These are phyloP conservation scores for Trypanosoma cruzi DNA, from an alignment of 208 protist species.

Conservation along the genomic window DNA sequence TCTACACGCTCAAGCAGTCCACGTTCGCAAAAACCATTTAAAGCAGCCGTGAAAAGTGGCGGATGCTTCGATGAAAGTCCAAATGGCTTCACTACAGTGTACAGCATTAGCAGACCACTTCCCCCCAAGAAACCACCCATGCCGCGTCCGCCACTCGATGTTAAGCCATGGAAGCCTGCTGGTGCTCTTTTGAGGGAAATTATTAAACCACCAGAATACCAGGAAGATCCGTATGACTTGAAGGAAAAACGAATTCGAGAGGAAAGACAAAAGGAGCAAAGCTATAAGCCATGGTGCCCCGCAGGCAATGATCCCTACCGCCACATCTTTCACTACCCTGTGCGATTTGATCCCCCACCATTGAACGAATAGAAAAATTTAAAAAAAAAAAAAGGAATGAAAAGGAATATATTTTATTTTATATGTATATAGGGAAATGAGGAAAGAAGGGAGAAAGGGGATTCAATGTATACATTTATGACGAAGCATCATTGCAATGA, in stretches of 20 bases:
- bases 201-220: slow-evolving; percentile 80
- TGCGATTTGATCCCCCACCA: slow-evolving; percentile 68
- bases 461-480: no score
- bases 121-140: slow-evolving; percentile 50
- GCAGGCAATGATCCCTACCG: slow-evolving; percentile 76
- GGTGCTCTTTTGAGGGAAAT: slow-evolving; percentile 71
- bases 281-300: slow-evolving; percentile 78
- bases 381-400: slow-evolving; percentile 3
- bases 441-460: no score
- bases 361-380: slow-evolving; percentile 27
- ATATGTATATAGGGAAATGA: no score
- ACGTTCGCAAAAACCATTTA: slow-evolving; percentile 49
- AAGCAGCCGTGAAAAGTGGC: slow-evolving; percentile 51
- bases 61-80: slow-evolving; percentile 80
- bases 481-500: not conserved
- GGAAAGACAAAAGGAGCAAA: slow-evolving; percentile 56
- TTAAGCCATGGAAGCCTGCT: slow-evolving; percentile 74
- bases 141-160: slow-evolving; percentile 26
- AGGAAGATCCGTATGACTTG: slow-evolving; percentile 88
- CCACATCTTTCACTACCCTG: slow-evolving; percentile 77
- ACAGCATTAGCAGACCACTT: slow-evolving; percentile 73
- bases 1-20: slow-evolving; percentile 29
- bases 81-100: slow-evolving; percentile 83
- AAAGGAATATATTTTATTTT: no score
- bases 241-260: slow-evolving; percentile 78